Evolutionary conservation across 176 grass and related monocot species (phyloP).

Genomic region (Saccharum officinarum): DNA sequence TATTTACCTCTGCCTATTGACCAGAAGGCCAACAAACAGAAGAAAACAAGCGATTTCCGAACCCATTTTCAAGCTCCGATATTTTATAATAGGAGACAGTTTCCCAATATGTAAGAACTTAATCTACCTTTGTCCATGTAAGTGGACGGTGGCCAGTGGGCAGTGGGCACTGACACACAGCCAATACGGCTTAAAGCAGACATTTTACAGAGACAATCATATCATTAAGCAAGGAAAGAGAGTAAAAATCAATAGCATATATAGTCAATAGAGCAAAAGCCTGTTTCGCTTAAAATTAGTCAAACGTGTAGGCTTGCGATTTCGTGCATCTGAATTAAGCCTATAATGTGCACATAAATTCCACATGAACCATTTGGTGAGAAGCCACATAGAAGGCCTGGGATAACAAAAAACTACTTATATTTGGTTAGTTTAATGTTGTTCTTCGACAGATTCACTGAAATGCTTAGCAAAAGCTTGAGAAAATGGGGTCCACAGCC

Average conservation of each 20-base stretch:
- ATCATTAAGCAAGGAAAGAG: background rate
- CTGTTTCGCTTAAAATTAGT: background rate
- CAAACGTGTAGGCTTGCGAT: background rate
- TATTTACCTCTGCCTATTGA: too few relatives aligned
- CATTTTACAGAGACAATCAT: background rate
- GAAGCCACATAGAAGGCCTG: background rate
- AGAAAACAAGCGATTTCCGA: too few relatives aligned
- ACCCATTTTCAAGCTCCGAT: too few relatives aligned
- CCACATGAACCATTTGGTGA: background rate
- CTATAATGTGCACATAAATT: background rate
- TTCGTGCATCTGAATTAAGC: background rate
- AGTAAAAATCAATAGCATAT: background rate
- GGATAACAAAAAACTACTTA: background rate
- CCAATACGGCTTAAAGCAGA: background rate
- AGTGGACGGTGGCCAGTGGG: too few relatives aligned
- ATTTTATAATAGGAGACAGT: too few relatives aligned
- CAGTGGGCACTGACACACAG: background rate
- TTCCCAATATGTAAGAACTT: too few relatives aligned
- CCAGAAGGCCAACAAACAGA: too few relatives aligned
- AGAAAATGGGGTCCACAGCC: too few relatives aligned
- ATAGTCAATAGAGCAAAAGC: background rate
- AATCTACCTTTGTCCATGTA: too few relatives aligned
- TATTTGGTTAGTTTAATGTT: too few relatives aligned
- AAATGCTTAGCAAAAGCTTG: too few relatives aligned
- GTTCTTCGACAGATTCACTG: too few relatives aligned